A percentile compares a stretch with the other conserved stretches of the same genome.
phyloP scores from a whole-genome alignment of 2,329 filamentous ascomycete species.

The Neofusicoccum umdonicola region DNA sequence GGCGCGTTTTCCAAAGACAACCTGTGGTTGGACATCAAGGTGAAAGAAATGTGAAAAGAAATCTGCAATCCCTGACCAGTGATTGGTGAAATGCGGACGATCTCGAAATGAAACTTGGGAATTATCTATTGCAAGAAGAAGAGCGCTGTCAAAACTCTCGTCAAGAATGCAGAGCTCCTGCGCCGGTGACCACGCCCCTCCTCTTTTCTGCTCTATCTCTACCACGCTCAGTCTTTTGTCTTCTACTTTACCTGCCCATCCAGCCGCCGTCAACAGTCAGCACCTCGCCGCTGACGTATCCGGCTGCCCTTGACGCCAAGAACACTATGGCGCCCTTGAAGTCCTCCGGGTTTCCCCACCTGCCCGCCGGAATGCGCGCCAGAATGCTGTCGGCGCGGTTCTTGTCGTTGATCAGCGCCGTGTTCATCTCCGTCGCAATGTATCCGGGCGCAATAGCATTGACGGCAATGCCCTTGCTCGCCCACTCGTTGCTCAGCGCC shows the following conservation, averaged over 20 bases:
- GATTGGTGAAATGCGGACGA: not conserved
- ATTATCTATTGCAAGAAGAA: not conserved
- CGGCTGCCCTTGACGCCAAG: conserved; percentile 71
- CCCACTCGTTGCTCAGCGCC: conserved; percentile 84
- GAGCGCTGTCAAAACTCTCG: no score
- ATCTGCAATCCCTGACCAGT: not conserved
- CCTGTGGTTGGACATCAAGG: not conserved
- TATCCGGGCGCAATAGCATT: conserved; percentile 90
- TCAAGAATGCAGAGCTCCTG: not conserved
- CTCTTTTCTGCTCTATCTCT: not conserved
- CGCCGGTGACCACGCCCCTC: not conserved
- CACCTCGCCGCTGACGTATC: conserved; percentile 78
- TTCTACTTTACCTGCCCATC: conserved; percentile 70
- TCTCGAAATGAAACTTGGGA: not conserved
- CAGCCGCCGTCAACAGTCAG: conserved; percentile 86
- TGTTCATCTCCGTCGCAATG: conserved; percentile 93
- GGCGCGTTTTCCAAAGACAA: not conserved
- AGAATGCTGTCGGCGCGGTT: conserved; percentile 71
- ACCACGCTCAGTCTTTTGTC: not conserved
- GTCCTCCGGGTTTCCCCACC: conserved; percentile 82
- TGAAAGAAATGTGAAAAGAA: not conserved
- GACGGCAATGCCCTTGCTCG: conserved; percentile 72
- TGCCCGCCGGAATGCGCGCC: conserved; percentile 75
- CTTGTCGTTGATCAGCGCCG: conserved; percentile 71
- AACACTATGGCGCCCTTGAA: conserved; percentile 82